These are phyloP conservation scores for Abrus pulchellus DNA, from an alignment of 306 rosid genomes.

Conservation along the genomic window DNA sequence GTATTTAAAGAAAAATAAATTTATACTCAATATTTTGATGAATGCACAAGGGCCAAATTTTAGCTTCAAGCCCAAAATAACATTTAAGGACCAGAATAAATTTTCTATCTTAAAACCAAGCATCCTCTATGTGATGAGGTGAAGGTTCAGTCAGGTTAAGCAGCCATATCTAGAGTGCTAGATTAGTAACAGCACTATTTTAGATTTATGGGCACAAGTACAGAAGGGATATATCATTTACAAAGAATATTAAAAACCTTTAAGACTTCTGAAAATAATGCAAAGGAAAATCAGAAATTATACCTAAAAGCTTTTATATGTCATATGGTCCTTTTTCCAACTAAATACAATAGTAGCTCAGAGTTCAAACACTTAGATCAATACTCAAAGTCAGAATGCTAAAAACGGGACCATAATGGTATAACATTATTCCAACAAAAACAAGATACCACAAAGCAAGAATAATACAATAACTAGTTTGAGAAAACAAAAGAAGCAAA, in stretches of 20 bases:
- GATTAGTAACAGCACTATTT: slow-evolving; percentile 29
- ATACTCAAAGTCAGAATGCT: slow-evolving; percentile 24
- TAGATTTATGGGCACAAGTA: slow-evolving; percentile 7
- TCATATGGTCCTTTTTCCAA: slow-evolving; percentile 38
- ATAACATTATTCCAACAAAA: slow-evolving; percentile 33
- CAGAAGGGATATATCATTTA: slow-evolving; percentile 21
- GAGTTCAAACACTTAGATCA: slow-evolving; percentile 20
- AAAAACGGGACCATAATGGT: slow-evolving; percentile 23
- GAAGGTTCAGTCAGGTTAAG: slow-evolving; percentile 3
- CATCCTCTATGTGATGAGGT: slow-evolving; percentile 9
- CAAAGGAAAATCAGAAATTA: slow-evolving; percentile 20
- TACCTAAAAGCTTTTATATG: slow-evolving; percentile 18
- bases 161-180: slow-evolving; percentile 1
- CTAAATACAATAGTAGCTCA: slow-evolving; percentile 29
- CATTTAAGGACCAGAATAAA: slow-evolving; percentile 30
- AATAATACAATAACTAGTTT: slow-evolving; percentile 16
- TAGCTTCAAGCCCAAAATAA: slow-evolving; percentile 13
- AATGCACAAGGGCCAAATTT: background rate
- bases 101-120: slow-evolving; percentile 26
- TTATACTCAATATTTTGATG: slow-evolving; percentile 35
- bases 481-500: slow-evolving; percentile 25
- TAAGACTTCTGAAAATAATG: slow-evolving; percentile 34
- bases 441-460: slow-evolving; percentile 29
- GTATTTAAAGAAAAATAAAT: slow-evolving; percentile 12
- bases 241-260: slow-evolving; percentile 41